phyloP scores from a whole-genome alignment of 2,329 filamentous ascomycete species.

The Talaromyces marneffei region DNA sequence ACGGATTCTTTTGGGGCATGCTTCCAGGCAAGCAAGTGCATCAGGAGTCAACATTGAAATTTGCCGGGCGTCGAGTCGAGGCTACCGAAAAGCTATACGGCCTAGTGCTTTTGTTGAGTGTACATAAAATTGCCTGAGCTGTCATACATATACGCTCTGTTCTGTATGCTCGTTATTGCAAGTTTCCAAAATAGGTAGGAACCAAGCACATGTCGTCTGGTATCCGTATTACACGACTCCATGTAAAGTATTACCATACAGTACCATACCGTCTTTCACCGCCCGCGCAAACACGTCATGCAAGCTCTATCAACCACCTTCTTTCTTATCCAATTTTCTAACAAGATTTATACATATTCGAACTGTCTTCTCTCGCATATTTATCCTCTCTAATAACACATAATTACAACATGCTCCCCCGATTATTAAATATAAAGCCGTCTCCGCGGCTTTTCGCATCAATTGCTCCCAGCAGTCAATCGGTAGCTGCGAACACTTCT shows the following conservation, averaged over 20 bases:
- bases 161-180: not conserved
- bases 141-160: not conserved
- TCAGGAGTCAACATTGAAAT: not conserved
- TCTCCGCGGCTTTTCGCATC: constrained; percentile 8
- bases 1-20: not conserved
- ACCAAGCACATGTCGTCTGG: not conserved
- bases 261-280: not conserved
- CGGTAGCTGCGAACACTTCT: not conserved
- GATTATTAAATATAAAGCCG: not conserved
- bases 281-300: not conserved
- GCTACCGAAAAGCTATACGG: not conserved
- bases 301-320: not conserved
- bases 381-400: too few relatives aligned
- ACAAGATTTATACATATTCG: not conserved
- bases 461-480: constrained; percentile 2
- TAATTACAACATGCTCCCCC: not conserved
- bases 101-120: not conserved
- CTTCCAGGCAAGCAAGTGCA: not conserved
- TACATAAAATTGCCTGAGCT: too few relatives aligned
- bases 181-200: not conserved
- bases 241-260: not conserved
- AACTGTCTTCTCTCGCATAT: not conserved
- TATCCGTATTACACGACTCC: not conserved
- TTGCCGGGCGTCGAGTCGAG: not conserved
- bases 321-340: not conserved